Conservation (phyloP, 179 eudicot genomes). For the Kewa caespitosa region DNA sequence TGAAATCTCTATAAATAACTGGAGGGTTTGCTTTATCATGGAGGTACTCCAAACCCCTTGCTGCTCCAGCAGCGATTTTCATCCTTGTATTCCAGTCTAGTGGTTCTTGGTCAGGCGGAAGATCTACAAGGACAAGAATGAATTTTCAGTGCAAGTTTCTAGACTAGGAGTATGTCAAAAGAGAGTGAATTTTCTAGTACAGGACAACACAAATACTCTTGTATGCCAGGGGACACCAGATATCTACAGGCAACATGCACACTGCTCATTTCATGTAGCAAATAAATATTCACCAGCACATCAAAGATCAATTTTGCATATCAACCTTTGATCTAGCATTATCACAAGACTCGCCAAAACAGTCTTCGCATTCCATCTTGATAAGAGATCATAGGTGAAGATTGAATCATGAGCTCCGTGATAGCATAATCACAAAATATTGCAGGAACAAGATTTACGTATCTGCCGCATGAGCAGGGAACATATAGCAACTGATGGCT, state of each 20-base stretch:
- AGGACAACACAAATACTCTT: too few species aligned
- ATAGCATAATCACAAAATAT: neutral
- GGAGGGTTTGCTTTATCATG: constrained; percentile 75
- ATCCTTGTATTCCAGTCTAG: constrained; percentile 71
- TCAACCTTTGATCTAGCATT: neutral
- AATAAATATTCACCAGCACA: neutral
- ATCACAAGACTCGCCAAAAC: neutral
- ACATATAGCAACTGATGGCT: neutral
- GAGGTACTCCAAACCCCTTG: constrained; percentile 60
- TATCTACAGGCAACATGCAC: too few species aligned
- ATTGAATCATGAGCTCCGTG: neutral
- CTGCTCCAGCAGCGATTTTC: constrained; percentile 71
- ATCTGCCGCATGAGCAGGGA: neutral
- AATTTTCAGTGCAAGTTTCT: neutral
- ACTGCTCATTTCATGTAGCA: neutral
- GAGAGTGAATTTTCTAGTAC: neutral
- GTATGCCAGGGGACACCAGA: neutral
- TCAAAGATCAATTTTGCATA: neutral
- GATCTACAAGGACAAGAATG: constrained; percentile 35
- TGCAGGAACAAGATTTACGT: neutral
- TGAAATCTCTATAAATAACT: constrained; percentile 63
- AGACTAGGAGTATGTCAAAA: neutral
- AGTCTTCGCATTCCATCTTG: neutral
- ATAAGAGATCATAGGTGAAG: neutral
- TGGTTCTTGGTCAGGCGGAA: constrained; percentile 62